Base-by-base conservation (phyloP, 768 basidiomycete genomes). In the Tricholoma sp. region DNA sequence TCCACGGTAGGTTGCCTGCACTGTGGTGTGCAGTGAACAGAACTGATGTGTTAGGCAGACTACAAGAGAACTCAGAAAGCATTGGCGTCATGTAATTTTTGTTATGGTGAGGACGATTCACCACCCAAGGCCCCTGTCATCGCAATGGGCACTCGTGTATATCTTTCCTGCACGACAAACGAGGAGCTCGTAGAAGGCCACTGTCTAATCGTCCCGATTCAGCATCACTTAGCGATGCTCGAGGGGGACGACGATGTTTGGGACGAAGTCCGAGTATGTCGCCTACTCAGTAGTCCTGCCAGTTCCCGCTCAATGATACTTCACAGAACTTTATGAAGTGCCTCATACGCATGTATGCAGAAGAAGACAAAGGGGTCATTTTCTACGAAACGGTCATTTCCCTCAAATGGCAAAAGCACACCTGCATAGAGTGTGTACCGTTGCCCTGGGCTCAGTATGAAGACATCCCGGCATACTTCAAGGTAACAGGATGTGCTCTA, bases 181-280 rank as follows among this genome's bases (percentile, higher is more conserved):
- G 94, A 98, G 64, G 94, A 96, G 66, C 78, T 99, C n/a, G 82
- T 94, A 0, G 79, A 83, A 1, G 95, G 96, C 0, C 97, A 99
- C 67, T 96, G 94, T 66, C 76, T 94, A 24, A 98, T 99, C 61
- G 92, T 98, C 5, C 97, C 97, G 5, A 89, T 97, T 12, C 92
- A 98, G 62, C 97, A 99, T 68, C 87, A 94, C 69, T 71, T 98
- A 47, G 86, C 84, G 45, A 91, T 88, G 79, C 77, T 99, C 3
- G 96, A 98, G 71, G 90, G 85, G 27, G 96, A 99, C 61, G 94
- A 98, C 60, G 96, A 99, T 65, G 89, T 95, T 21, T 99, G 96
- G 96, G 96, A 98, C 60, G 96, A 98, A 81, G 86, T 94, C 57
- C 81, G 82, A 73, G 96, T 96, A 66, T 55, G 87, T 4, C 29